Base-by-base conservation (phyloP, 1,284 basidiomycete species). In the Cystobasidium pallidum region DNA sequence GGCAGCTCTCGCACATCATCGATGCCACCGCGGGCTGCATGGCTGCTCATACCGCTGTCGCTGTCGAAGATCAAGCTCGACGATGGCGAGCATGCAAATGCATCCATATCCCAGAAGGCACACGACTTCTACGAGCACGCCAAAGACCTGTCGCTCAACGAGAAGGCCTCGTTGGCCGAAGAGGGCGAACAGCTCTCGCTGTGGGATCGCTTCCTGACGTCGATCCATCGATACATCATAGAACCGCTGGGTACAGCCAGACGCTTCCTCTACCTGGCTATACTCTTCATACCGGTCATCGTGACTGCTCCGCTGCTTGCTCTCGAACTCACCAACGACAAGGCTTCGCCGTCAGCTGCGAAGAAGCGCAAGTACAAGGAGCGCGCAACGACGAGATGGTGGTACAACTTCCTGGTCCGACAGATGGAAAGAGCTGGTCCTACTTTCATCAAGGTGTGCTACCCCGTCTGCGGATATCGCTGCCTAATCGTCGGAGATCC, bases 351-450 rank as follows among this genome's bases (percentile, higher is more conserved):
- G 54, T 26, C 54, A 61, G 19, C 66, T 51, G 49, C 58, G 51
- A 15, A 77, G 51, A 77, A 74, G 72, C 86, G 75, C 36, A 70
- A 75, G 21, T 51, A 77, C 91, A 89, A 88, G 90, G 92, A 66
- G 90, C 91, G 2, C 84, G 91, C 1, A 47, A 77, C 76, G 15
- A 79, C 79, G 17, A 70, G 71, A 57, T 96, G 92, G 94, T 99
- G 96, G 96, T 99, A 97, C 80, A 86, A 86, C 21, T 86, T 94
- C 73, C 84, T 99, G 8, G 93, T 95, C 17, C 83, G 84, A 67
- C 90, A 90, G 80, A 98, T 99, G 94, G 89, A 95, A 81, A 84
- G 88, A 11, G 95, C 95, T 4, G 96, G 96, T 0, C 96, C 96
- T 2, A 96, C 94, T 0, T 99, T 99, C 80, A 93, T 93, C 82